Evolutionary conservation across 306 rosid genomes (phyloP), one percentile per base, ranked within the genome.

Genomic region (Hippophae gyantsensis): DNA sequence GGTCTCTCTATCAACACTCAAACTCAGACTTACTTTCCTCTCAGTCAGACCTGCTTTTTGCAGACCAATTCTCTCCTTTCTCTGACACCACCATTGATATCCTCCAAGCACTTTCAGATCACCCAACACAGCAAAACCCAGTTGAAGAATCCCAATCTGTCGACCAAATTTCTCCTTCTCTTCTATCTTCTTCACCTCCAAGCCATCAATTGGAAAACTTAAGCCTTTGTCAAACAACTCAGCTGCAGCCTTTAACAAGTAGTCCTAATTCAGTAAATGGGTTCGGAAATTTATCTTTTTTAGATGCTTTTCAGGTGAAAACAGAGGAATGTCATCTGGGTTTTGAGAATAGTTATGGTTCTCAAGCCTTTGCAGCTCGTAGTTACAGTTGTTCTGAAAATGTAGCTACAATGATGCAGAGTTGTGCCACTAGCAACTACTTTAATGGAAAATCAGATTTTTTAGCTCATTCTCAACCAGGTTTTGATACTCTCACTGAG

Each of bases 391-490:
- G 65, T 1, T 27, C 46, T 57, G 86, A 82, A 7, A 76, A 72
- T 81, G 71, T 57, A 13, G 56, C 80, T 9, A 87, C 76, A 69
- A 69, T 69, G 68, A 72, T 85, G 74, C 98, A 76, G 60, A 92
- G 95, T 73, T 87, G 88, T 56, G 78, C 57, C 11, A 89, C 90
- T 43, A 85, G 87, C 52, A 69, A 74, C 64, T 85, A 69, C 51
- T 85, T 85, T 6, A 77, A 85, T 57, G 85, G 67, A 2, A 81
- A 85, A 14, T 81, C 94, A 3, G 58, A 69, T 32, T 75, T 73
- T 72, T 32, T 32, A 32, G 2, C 38, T 32, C 48, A 56, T 14
- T 81, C 63, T 45, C 79, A 75, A 59, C 70, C 86, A 50, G 56
- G 68, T 46, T 47, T 60, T 58, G 77, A 72, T 45, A n/a, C 80